These are phyloP conservation scores for Epichloe brachyelytri DNA, from an alignment of 2,329 filamentous ascomycete genomes.

Conservation along the genomic window DNA sequence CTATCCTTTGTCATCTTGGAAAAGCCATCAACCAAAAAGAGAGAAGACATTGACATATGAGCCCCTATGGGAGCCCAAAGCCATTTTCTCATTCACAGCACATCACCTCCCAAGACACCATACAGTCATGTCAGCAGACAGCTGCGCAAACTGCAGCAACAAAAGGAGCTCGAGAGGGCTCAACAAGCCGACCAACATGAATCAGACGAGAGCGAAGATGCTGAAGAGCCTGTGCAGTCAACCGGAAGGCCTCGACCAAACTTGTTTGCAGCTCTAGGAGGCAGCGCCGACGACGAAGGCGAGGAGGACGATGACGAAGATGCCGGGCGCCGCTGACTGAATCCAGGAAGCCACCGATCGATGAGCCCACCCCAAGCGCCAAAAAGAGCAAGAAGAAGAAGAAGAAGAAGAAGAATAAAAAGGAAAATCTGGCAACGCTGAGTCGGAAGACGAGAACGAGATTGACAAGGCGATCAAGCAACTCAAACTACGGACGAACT, in stretches of 20 bases:
- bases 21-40: too few relatives aligned
- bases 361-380: conserved; percentile 5
- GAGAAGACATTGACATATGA: neutral
- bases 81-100: too few relatives aligned
- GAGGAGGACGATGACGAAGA: conserved; percentile 19
- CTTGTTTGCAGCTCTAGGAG: conserved; percentile 40
- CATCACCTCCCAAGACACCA: neutral
- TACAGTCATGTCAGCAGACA: conserved; percentile 34
- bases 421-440: conserved; percentile 17
- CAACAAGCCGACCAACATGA: conserved; percentile 8
- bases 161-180: conserved; percentile 29
- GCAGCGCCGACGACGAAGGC: conserved; percentile 27
- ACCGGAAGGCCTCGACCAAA: conserved; percentile 28
- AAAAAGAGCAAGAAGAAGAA: conserved; percentile 25
- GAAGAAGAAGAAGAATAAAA: conserved; percentile 20
- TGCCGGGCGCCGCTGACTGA: conserved; percentile 14
- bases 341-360: conserved; percentile 12
- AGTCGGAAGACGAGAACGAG: conserved; percentile 31
- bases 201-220: conserved; percentile 19
- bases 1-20: neutral
- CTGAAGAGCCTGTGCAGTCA: conserved; percentile 17
- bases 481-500: conserved; percentile 15
- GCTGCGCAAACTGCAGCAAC: conserved; percentile 38
- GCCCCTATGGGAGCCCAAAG: neutral
- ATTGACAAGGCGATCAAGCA: conserved; percentile 42